Percentiles rank a stretch among this genome's conserved stretches.
These are phyloP conservation scores for Aspergillus niger DNA, from an alignment of 2,329 filamentous ascomycete genomes.

Conservation along the genomic window DNA sequence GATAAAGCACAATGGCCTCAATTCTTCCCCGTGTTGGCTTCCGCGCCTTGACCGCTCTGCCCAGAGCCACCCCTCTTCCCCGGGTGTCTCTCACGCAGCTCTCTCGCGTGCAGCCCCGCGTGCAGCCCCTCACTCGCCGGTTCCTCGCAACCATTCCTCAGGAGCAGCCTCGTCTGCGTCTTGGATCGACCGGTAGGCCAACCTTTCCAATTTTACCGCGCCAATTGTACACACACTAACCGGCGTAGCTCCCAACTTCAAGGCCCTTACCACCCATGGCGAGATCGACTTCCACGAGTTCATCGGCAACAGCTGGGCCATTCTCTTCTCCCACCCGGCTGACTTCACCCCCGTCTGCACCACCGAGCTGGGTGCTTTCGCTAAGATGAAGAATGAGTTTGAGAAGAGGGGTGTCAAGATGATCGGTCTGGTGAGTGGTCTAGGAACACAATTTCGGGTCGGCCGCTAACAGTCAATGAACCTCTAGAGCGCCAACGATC, in stretches of 20 bases:
- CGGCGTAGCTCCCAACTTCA: constrained; percentile 62
- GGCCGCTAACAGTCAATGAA: not conserved
- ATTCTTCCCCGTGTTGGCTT: constrained; percentile 30
- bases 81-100: constrained; percentile 19
- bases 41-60: constrained; percentile 28
- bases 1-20: constrained; percentile 29
- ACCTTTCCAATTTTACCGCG: too few relatives aligned
- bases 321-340: constrained; percentile 69
- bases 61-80: constrained; percentile 25
- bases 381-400: constrained; percentile 86
- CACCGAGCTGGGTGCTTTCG: constrained; percentile 90
- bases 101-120: constrained; percentile 20
- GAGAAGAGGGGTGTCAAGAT: constrained; percentile 84
- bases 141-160: constrained; percentile 30
- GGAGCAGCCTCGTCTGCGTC: constrained; percentile 39
- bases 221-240: not conserved
- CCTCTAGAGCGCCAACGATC: constrained; percentile 69
- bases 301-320: constrained; percentile 67
- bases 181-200: constrained; percentile 37
- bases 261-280: constrained; percentile 66
- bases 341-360: constrained; percentile 97
- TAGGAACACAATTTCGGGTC: not conserved
- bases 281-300: constrained; percentile 70
- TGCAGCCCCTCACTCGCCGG: constrained; percentile 32
- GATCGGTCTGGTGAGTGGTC: constrained; percentile 67